Conservation (phyloP, 495 filamentous ascomycete genomes). For the Hamigera avellanea region DNA sequence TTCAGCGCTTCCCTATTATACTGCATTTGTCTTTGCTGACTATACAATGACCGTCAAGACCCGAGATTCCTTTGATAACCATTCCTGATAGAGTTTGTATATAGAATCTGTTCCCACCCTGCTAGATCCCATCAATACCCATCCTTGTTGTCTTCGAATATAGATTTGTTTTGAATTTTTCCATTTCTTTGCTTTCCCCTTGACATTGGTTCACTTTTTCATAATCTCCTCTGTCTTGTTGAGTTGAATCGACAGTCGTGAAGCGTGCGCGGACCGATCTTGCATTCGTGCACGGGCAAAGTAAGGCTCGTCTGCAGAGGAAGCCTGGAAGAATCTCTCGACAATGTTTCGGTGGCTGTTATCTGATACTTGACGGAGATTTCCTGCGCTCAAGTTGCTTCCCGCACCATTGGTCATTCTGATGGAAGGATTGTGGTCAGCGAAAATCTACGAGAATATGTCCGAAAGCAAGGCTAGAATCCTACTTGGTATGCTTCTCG, state of each 20-base stretch:
- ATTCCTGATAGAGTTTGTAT: constrained; percentile 16
- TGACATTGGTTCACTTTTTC: constrained; percentile 11
- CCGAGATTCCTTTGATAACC: no score
- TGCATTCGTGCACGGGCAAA: constrained; percentile 23
- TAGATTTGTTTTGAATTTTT: constrained; percentile 4
- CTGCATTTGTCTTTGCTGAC: no score
- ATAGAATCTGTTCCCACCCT: no score
- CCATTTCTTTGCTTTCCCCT: constrained; percentile 7
- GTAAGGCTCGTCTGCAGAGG: constrained; percentile 28
- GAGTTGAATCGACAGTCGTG: constrained; percentile 22
- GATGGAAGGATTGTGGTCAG: not conserved
- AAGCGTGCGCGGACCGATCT: constrained; percentile 23
- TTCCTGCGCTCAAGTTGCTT: constrained; percentile 17
- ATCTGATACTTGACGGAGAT: constrained; percentile 21
- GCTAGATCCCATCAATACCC: no score
- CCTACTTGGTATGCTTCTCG: not conserved
- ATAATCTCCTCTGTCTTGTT: constrained; percentile 24
- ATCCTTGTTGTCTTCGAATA: no score
- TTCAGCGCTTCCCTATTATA: no score
- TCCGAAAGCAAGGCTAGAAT: not conserved
- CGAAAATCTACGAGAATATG: no score
- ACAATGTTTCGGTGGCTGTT: constrained; percentile 14
- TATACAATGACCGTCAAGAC: no score
- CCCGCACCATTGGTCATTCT: constrained; percentile 11
- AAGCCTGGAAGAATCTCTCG: constrained; percentile 20